Evolutionary conservation across 768 basidiomycete genomes (phyloP), one percentile per base, ranked within the genome.

Genomic region (button mushroom (Agaricus bisporus)): DNA sequence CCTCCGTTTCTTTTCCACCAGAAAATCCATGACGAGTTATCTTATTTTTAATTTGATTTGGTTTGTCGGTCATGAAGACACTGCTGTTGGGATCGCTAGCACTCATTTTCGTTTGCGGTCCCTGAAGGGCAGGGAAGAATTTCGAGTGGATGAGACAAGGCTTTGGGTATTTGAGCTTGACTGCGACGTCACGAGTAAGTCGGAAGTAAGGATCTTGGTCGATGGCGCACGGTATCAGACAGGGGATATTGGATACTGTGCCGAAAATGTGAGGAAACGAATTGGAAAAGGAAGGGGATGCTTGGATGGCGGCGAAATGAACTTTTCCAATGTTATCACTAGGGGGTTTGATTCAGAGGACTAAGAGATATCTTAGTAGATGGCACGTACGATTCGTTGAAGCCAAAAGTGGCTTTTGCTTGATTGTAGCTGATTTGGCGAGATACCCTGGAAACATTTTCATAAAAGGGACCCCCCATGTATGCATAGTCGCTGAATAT

Each of bases 261-360:
- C 94, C 95, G 62, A 94, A 99, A 59, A 99, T 98, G 57, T 99
- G 92, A 17, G 97, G 95, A 76, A 98, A 99, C 11, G 95, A 97
- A 68, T 94, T 95, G 58, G 92, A 94, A 76, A 99, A 99, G 15
- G 93, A 90, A 0, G 97, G 95, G 0, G 95, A 83, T 7, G 97
- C 93, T 70, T 99, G 97, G 59, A 99, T 84, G 26, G 97, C 79
- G 35, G 88, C 91, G 67, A 99, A 99, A 72, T 98, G 95, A 55
- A 91, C 83, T 73, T 98, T 98, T 56, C 97, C 97, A 59, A 98
- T 93, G 71, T 98, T 98, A 70, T 98, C 97, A 20, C 94, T 98
- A 64, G 7, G 28, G 14, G n/a, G 45, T n/a, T 36, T 48, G 32
- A 7, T 39, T 25, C 39, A 53, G 48, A 41, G n/a, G 4, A 20